These are phyloP conservation scores for Fonsecaea monophora DNA, from an alignment of 2,329 filamentous ascomycete species.

Conservation along the genomic window DNA sequence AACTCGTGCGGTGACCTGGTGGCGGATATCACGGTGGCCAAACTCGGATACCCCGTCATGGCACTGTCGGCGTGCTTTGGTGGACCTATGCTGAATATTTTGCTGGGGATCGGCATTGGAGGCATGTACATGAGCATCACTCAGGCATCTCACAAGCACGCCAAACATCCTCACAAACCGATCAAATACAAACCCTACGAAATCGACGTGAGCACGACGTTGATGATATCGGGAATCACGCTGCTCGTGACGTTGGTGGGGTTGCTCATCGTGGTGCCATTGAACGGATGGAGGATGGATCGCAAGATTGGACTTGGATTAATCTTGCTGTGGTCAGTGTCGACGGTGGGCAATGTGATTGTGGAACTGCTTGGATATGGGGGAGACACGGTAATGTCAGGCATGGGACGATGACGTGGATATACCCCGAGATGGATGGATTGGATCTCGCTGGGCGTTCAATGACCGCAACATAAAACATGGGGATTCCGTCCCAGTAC, in stretches of 20 bases:
- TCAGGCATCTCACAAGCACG: conserved; percentile 69
- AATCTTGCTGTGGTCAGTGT: conserved; percentile 79
- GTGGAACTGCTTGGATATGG: conserved; percentile 66
- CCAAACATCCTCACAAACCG: conserved; percentile 70
- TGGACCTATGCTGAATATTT: conserved; percentile 97
- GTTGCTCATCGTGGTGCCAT: conserved; percentile 78
- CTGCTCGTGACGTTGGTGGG: conserved; percentile 79
- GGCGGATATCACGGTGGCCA: conserved; percentile 90
- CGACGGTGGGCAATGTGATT: conserved; percentile 80
- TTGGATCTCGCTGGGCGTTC: neutral
- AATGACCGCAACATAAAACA: neutral
- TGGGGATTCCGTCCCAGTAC: neutral
- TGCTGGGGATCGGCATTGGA: conserved; percentile 90
- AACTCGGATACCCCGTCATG: conserved; percentile 96
- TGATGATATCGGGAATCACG: conserved; percentile 85
- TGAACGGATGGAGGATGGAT: conserved; percentile 86
- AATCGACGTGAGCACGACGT: conserved; percentile 81
- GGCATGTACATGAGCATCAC: conserved; percentile 86
- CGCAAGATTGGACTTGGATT: conserved; percentile 80
- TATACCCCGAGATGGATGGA: conserved; percentile 10
- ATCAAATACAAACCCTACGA: conserved; percentile 77
- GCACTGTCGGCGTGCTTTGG: conserved; percentile 93
- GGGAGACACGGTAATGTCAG: conserved; percentile 20
- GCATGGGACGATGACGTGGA: conserved; percentile 4
- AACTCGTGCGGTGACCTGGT: conserved; percentile 95